Base-by-base conservation (phyloP, 192 early-diverging fungal species). In the Coemansia sp. region DNA sequence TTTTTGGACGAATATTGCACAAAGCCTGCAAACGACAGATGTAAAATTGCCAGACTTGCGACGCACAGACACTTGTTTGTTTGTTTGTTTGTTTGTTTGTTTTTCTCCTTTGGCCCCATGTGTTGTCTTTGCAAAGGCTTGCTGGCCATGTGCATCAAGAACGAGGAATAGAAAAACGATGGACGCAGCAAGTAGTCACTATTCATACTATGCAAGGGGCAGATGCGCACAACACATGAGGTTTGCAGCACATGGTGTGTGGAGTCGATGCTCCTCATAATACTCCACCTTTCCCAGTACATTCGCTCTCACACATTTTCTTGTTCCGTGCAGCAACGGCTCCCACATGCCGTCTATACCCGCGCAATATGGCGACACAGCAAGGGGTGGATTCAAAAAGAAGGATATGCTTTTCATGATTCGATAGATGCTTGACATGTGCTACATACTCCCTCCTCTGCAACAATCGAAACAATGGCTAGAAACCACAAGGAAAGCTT, bases 401-500 rank as follows among this genome's bases (percentile, higher is more conserved):
- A 9, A 51, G 25, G 25, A 28, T 28, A 13, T 51, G 21, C 25
- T 25, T 15, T 51, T 7, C 15, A 25, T 51, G 48, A 12, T 9
- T 26, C 48, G 5, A 26, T 15, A 16, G 25, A 51, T 26, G 6
- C 48, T 51, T 23, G 23, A 16, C 48, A 26, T 51, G 48, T 16
- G 25, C 26, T 51, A 26, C 6, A 51, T 26, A 8, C 25, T 23
- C 25, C 20, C 7, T 51, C 48, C 3, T 26, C 25, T 51, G n/a
- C 55, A 18, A 57, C 55, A 57, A 57, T 57, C 21, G 55, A 33
- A 18, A 34, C 55, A 57, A 57, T 57, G 13, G 48, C 48, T n/a
- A 49, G 1, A 25, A 49, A n/a, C 3, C 39, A 4, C 39, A 40
- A 15, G 39, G 9, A 7, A 40, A 49, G n/a, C 2, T 18, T 25